A percentile compares a stretch with the other conserved stretches of the same genome.
phyloP scores from a whole-genome alignment of 1,284 basidiomycete species.

The Melampsora larici-populina region DNA sequence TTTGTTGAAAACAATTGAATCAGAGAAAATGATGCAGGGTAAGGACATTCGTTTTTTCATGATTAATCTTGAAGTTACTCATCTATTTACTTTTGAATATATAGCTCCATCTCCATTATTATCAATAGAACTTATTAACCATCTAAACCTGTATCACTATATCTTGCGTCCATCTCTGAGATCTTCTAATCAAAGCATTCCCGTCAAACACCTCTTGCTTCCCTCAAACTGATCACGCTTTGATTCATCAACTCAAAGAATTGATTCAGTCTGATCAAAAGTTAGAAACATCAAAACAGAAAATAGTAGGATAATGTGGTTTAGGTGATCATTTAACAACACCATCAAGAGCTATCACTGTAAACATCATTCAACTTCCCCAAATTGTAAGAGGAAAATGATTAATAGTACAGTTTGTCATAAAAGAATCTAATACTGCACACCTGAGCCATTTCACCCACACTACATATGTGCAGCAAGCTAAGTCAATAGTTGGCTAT shows the following conservation, averaged over 20 bases:
- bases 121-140: slow-evolving; percentile 38
- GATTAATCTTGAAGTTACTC: neutral
- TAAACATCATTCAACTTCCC: no score
- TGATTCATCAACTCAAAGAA: slow-evolving; percentile 82
- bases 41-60: slow-evolving; percentile 10
- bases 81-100: neutral
- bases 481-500: no score
- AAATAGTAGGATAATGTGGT: no score
- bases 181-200: slow-evolving; percentile 93
- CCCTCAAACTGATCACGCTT: slow-evolving; percentile 92
- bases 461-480: no score
- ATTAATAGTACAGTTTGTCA: no score
- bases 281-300: no score
- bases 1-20: slow-evolving; percentile 49
- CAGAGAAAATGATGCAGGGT: slow-evolving; percentile 61
- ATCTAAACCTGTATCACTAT: slow-evolving; percentile 17
- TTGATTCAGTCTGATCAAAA: no score
- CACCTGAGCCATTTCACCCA: no score
- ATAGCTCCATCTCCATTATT: slow-evolving; percentile 48
- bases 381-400: no score
- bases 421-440: no score
- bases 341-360: no score
- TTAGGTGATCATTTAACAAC: no score
- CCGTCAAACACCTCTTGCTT: slow-evolving; percentile 79
- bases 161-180: slow-evolving; percentile 72